phyloP scores from a whole-genome alignment of 768 basidiomycete species.

The Trametopsis cervina region DNA sequence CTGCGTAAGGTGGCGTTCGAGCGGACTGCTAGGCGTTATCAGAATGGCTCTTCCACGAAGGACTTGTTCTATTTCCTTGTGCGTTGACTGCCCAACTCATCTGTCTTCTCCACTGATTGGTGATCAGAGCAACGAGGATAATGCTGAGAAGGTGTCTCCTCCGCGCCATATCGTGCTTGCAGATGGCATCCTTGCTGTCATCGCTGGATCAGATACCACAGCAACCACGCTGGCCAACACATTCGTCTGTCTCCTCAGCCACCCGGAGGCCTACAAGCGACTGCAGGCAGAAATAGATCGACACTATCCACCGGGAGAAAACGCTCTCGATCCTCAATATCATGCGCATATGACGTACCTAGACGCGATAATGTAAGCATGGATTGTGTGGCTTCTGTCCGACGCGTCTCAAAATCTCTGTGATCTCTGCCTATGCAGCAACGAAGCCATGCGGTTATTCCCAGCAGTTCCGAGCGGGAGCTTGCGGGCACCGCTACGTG shows the following conservation, averaged over 20 bases:
- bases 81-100: background rate
- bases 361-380: constrained; percentile 20
- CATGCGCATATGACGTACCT: constrained; percentile 18
- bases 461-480: constrained; percentile 35
- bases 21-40: constrained; percentile 6
- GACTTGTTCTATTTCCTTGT: constrained; percentile 41
- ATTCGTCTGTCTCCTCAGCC: constrained; percentile 28
- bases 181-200: constrained; percentile 35
- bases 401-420: background rate
- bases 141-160: constrained; percentile 28
- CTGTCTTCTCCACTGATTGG: background rate
- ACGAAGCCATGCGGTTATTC: constrained; percentile 38
- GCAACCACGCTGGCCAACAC: constrained; percentile 30
- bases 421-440: constrained; percentile 22
- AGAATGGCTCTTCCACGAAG: constrained; percentile 30
- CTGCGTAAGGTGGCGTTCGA: background rate
- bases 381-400: background rate
- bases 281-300: constrained; percentile 35
- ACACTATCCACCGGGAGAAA: constrained; percentile 32
- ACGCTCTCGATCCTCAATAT: constrained; percentile 9
- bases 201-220: constrained; percentile 42
- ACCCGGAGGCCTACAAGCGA: constrained; percentile 27
- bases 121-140: constrained; percentile 35
- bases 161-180: constrained; percentile 29
- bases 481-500: constrained; percentile 25